phyloP scores from a whole-genome alignment of 2,329 filamentous ascomycete genomes.

The Talaromyces sp. region DNA sequence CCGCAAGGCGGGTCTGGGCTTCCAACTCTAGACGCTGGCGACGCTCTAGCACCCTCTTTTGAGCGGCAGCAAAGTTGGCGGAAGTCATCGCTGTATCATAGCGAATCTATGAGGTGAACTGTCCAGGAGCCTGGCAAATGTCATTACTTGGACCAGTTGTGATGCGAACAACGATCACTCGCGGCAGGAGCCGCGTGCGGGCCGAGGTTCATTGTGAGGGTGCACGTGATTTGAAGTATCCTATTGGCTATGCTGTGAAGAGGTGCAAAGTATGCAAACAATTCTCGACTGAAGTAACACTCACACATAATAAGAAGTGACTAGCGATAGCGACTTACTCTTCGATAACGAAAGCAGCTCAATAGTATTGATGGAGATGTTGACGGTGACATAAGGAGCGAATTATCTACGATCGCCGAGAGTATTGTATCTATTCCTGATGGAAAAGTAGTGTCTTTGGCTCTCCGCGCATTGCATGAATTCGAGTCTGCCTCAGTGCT shows the following conservation, averaged over 20 bases:
- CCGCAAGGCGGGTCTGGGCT: slow-evolving; percentile 55
- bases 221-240: not conserved
- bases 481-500: not conserved
- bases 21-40: slow-evolving; percentile 72
- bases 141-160: not conserved
- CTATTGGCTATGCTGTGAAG: not conserved
- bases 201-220: slow-evolving; percentile 14
- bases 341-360: too few species aligned
- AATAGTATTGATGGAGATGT: not conserved
- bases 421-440: not conserved
- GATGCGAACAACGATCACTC: not conserved
- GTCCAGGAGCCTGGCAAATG: slow-evolving; percentile 5
- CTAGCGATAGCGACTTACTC: too few species aligned
- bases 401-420: not conserved
- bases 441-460: not conserved
- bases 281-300: too few species aligned
- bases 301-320: too few species aligned
- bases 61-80: slow-evolving; percentile 80
- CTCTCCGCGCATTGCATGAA: not conserved
- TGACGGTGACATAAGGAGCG: not conserved
- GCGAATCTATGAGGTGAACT: not conserved
- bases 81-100: slow-evolving; percentile 52
- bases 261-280: slow-evolving; percentile 1
- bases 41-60: slow-evolving; percentile 79
- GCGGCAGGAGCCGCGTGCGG: slow-evolving; percentile 2